Percentiles rank a stretch among this genome's conserved stretches.
Evolutionary conservation across 495 filamentous ascomycete genomes (phyloP).

Genomic region (Penicillium paradoxum): DNA sequence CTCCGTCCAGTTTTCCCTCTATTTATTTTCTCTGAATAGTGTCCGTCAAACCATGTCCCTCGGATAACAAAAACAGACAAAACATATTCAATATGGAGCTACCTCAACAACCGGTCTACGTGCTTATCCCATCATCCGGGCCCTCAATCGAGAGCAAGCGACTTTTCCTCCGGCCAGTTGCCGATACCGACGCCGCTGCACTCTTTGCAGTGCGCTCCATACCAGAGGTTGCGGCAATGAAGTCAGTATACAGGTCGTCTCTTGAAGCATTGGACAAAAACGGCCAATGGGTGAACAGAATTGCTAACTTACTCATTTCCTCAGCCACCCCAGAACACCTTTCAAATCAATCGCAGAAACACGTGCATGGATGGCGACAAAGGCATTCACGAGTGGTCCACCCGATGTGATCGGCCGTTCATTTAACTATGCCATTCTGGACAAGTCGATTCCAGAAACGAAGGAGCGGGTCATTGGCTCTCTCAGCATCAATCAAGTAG

Average conservation of each 20-base stretch:
- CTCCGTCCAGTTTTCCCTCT: not conserved
- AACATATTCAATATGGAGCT: not conserved
- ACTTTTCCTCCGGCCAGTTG: constrained; percentile 17
- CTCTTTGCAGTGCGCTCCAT: constrained; percentile 16
- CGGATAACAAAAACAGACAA: not conserved
- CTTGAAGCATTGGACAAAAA: not conserved
- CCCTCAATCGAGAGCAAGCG: constrained; percentile 20
- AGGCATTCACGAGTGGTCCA: constrained; percentile 14
- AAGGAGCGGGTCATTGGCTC: constrained; percentile 19
- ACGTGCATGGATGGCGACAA: constrained; percentile 17
- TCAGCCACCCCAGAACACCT: constrained; percentile 19
- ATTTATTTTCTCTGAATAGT: not conserved
- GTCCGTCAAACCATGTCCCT: too few species aligned
- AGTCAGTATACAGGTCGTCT: constrained; percentile 7
- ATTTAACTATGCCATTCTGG: constrained; percentile 18
- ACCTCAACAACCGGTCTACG: constrained; percentile 12
- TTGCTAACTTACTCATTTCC: not conserved
- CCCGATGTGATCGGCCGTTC: constrained; percentile 17
- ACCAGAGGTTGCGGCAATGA: constrained; percentile 19
- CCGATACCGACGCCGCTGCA: constrained; percentile 12
- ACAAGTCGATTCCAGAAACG: constrained; percentile 15
- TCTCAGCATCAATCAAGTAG: constrained; percentile 15
- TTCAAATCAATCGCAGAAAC: constrained; percentile 19
- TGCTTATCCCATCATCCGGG: constrained; percentile 3
- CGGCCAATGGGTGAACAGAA: not conserved